Percentiles rank a stretch among this genome's conserved stretches.
phyloP scores from a whole-genome alignment of 305 asterid genomes.

The Solanum hybrid region DNA sequence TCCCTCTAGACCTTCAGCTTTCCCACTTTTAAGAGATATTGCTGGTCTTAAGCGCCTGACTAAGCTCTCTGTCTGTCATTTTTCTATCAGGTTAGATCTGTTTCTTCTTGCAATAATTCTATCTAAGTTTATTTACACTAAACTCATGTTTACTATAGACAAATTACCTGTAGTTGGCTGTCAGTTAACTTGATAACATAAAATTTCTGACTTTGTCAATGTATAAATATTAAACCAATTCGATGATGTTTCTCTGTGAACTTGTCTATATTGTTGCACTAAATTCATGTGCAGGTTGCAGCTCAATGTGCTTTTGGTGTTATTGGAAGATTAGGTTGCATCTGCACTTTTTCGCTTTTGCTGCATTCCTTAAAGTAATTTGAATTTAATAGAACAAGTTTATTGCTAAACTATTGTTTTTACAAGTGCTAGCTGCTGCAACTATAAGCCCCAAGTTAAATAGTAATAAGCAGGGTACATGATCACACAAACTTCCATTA shows the following conservation, averaged over 20 bases:
- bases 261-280: neutral
- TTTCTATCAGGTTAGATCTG: conserved; percentile 62
- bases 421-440: neutral
- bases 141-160: neutral
- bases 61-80: conserved; percentile 79
- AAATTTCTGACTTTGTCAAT: neutral
- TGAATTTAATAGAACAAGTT: neutral
- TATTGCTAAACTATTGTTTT: neutral
- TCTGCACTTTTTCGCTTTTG: neutral
- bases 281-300: neutral
- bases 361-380: neutral
- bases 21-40: conserved; percentile 58
- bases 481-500: neutral
- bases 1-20: conserved; percentile 67
- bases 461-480: neutral
- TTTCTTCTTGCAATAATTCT: neutral
- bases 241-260: neutral
- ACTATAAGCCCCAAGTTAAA: neutral
- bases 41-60: conserved; percentile 65
- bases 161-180: neutral
- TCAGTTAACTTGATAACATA: neutral
- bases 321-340: neutral
- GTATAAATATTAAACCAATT: neutral
- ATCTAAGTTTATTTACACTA: neutral
- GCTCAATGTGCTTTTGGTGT: neutral